Conservation (phyloP, 2,329 filamentous ascomycete species). For the Dactylonectria macrodidyma region DNA sequence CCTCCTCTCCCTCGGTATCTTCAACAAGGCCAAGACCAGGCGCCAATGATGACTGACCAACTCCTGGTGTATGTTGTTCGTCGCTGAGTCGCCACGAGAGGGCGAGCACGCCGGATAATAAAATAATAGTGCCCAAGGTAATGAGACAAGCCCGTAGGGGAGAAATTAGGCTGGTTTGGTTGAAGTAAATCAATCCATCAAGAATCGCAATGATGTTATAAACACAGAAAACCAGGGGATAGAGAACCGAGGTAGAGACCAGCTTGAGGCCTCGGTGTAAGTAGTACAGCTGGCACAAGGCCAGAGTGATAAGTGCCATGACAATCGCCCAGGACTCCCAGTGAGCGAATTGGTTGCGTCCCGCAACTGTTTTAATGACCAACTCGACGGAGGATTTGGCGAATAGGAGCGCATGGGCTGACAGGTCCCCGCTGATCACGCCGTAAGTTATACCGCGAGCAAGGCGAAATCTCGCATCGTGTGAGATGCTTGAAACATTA, state of each 20-base stretch:
- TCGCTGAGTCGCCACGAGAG: slow-evolving; percentile 95
- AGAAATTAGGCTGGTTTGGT: slow-evolving; percentile 85
- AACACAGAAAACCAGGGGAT: slow-evolving; percentile 97
- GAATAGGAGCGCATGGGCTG: slow-evolving; percentile 91
- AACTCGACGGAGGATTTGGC: slow-evolving; percentile 98
- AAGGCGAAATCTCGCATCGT: slow-evolving; percentile 79
- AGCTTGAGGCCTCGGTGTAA: slow-evolving; percentile 94
- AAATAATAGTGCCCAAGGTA: slow-evolving; percentile 86
- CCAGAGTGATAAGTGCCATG: slow-evolving; percentile 83
- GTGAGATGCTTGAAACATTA: slow-evolving; percentile 66
- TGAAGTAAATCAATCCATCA: slow-evolving; percentile 97
- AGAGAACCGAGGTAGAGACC: slow-evolving; percentile 94
- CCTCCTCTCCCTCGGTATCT: slow-evolving; percentile 74
- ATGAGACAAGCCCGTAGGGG: slow-evolving; percentile 85
- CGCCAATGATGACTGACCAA: slow-evolving; percentile 78
- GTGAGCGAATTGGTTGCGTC: slow-evolving; percentile 92
- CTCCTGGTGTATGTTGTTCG: slow-evolving; percentile 74
- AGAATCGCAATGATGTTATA: slow-evolving; percentile 99
- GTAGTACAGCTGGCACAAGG: slow-evolving; percentile 94
- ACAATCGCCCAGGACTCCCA: slow-evolving; percentile 97
- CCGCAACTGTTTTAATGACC: slow-evolving; percentile 87
- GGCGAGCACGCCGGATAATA: slow-evolving; percentile 89
- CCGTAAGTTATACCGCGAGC: slow-evolving; percentile 90
- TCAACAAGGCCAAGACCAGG: slow-evolving; percentile 88
- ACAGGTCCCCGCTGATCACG: slow-evolving; percentile 91